These are phyloP conservation scores for Chalciporus sp. DNA, from an alignment of 1,284 basidiomycete genomes.

Conservation along the genomic window DNA sequence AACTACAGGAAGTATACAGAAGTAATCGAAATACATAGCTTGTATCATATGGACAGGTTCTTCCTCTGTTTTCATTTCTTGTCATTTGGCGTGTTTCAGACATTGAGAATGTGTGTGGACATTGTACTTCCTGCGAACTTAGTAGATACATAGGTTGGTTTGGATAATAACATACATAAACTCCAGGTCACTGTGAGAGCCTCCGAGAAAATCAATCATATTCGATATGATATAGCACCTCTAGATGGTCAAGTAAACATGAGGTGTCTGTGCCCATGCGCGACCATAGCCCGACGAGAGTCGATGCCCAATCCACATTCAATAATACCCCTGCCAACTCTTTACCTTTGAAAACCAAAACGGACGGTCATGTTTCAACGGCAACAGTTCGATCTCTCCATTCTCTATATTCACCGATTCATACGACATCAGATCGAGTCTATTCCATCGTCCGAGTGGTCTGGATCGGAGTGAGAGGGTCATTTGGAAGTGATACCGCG, in stretches of 20 bases:
- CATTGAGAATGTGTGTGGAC: background rate
- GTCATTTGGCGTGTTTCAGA: background rate
- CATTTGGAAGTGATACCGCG: conserved; percentile 87
- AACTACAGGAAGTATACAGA: conserved; percentile 29
- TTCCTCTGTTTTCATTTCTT: background rate
- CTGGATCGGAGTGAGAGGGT: conserved; percentile 76
- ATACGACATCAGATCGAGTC: conserved; percentile 77
- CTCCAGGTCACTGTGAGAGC: background rate
- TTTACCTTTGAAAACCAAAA: conserved; percentile 92
- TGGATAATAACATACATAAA: too few relatives aligned
- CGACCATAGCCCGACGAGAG: background rate
- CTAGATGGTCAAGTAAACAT: background rate
- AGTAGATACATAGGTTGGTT: too few relatives aligned
- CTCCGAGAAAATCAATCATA: background rate
- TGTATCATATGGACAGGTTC: conserved; percentile 33
- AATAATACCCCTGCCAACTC: conserved; percentile 46
- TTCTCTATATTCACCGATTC: conserved; percentile 73
- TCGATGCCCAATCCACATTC: background rate
- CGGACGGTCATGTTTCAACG: conserved; percentile 82
- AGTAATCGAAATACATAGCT: conserved; percentile 33
- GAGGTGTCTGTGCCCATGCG: background rate
- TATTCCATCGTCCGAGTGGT: conserved; percentile 87
- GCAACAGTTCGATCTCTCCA: conserved; percentile 73
- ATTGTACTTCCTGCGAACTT: background rate
- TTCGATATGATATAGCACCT: background rate